Evolutionary conservation across 2,329 filamentous ascomycete species (phyloP), one percentile per base, ranked within the genome.

Genomic region (Didymella segeticola): DNA sequence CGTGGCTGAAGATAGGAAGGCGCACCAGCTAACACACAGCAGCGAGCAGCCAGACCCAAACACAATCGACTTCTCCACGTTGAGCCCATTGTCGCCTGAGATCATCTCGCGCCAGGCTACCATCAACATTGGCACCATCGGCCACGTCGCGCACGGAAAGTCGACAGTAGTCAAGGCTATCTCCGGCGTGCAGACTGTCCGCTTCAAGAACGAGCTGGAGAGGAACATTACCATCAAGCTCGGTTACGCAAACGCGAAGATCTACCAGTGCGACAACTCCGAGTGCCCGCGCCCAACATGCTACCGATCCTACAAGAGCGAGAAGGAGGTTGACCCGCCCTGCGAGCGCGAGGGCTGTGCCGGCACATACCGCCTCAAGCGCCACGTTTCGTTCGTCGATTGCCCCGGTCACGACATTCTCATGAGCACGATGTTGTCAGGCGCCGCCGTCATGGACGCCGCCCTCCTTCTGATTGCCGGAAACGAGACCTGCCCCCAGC

Each of bases 361-460:
- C 53, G 95, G 95, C 55, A 93, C 83, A 71, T 99, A 98, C 80
- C 83, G 91, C 72, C 80, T 99, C 71, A 80, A 96, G 70, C 87
- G 57, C 27, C 58, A 67, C 47, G 68, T 74, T 64, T 93, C 91
- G 14, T 99, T 98, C 76, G 95, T 98, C 66, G 95, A 98, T 79
- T 98, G 95, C 83, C 95, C 95, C 52, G 95, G 95, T 78, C 95
- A 99, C 90, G 95, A 99, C 81, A 99, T 99, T 92, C 93, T 99
- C 77, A 99, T 99, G 95, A 98, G 93, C 80, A 99, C 95, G 70
- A 99, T 99, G 95, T 88, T 99, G 83, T 99, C 95, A 73, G 95
- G 95, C 73, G 95, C 95, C 69, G 95, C 95, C 62, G 95, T 99
- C 85, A 99, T 99, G 95, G 95, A 99, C 79, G 95, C 95, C 62